Base-by-base conservation (phyloP, 345 rosid species). In the Firmiana major region DNA sequence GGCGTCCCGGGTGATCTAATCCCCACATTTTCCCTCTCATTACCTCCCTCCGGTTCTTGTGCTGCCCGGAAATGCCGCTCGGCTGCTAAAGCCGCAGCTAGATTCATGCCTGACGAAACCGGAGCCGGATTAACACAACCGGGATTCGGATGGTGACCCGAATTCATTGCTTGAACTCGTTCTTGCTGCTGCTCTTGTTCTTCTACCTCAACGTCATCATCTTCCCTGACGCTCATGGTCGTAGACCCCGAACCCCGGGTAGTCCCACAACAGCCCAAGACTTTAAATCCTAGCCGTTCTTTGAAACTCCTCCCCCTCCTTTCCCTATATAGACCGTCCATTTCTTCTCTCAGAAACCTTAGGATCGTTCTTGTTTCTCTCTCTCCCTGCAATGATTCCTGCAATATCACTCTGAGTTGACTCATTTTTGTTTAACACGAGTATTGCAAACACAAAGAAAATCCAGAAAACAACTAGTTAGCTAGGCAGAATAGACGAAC, bases 51-150 rank as follows among this genome's bases (percentile, higher is more conserved):
- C 9, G 75, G 57, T 55, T 74, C 87, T 6, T 70, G 63, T 24
- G 73, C 38, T 22, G 79, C 83, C 72, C 93, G 74, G 63, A 82
- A 84, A 40, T 89, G 90, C 36, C 97, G 75, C 83, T 93, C 99
- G 17, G 91, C 96, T 19, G 97, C 97, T 62, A 95, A 82, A 24
- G 99, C 98, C 40, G 95, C 82, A 22, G 99, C 99, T 2, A 95
- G 93, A 80, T 95, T 95, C 94, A 92, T 93, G 16, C 89, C 85
- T 68, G 87, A 17, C 28, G 75, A 73, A 51, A 81, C 42, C 59
- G 84, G 73, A 36, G 6, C 53, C 48, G 75, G 76, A 40, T 60
- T 76, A 21, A 70, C 13, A 43, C 84, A 76, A 53, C 40, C 51
- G 17, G 76, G 82, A 66, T 66, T 82, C 65, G 86, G 79, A 24